Evolutionary conservation across 192 early-diverging fungal genomes (phyloP), one percentile per base, ranked within the genome.

Genomic region (Lunasporangiospora selenospora): DNA sequence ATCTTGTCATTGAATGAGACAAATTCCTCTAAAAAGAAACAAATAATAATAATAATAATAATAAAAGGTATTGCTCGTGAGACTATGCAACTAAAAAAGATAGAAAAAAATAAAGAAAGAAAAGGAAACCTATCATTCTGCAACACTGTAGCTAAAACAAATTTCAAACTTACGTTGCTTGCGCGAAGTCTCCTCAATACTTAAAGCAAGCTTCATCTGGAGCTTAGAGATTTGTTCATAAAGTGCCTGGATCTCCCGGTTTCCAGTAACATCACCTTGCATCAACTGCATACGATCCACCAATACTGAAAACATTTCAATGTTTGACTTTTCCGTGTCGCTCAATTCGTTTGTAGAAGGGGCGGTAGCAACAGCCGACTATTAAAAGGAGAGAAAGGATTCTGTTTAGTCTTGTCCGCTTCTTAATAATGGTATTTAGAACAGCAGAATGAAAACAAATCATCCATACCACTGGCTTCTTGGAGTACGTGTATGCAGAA

Each of bases 151-250:
- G n/a, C n/a, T n/a, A n/a, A n/a, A n/a, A n/a, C n/a, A 37, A 19
- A 52, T 34, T 24, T 52, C 31, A 38, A 53, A 53, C 24, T 53
- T 53, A 39, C 36, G 36, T 40, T 36, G 3, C 3, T 10, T 24
- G 8, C 4, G n/a, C 13, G 19, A 37, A n/a, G 23, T 36, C 7
- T 6, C 5, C 6, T 21, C 52, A 10, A 3, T 51, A 16, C 9
- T 34, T 30, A 83, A 81, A 7, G 87, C 80, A 9, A 99, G 82
- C 69, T 94, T 95, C 9, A 90, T 93, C 57, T 93, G 93, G 12
- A 98, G 75, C 47, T 91, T 82, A 6, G 88, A 87, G 33, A 99
- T 93, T 80, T 90, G 90, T n/a, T 84, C 89, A 66, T 96, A 92
- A 19, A 98, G 82, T 41, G 80, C 87, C 60, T 92, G 92, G 36